Evolutionary conservation across 108 stramenopile species (phyloP), one percentile per base, ranked within the genome.

Genomic region (Cyclostephanos tholiformis): DNA sequence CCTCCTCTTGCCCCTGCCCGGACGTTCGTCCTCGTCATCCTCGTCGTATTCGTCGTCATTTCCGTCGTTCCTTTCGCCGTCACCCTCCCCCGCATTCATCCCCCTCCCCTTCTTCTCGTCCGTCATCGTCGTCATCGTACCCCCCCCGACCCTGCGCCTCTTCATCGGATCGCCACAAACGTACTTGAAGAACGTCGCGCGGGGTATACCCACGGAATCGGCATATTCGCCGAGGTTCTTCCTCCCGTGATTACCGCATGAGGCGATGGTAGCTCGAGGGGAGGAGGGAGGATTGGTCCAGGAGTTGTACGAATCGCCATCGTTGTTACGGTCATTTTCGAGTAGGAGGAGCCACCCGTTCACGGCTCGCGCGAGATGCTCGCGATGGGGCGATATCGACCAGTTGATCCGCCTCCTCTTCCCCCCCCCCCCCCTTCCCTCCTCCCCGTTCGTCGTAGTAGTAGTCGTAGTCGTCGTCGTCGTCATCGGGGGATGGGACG

Each of bases 321-420:
- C 9, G 41, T 1, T 1, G 41, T 1, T 12, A 1, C 3, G 3
- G 16, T 3, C 44, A 14, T n/a, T n/a, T n/a, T 38, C 55, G 25
- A 35, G 16, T 17, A 22, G n/a, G 26, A 16, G 19, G 29, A 49
- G 32, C 69, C 69, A 70, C 30, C 48, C 69, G 41, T 25, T 0
- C 9, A 70, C 26, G 26, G 59, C 44, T 5, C 2, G 11, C 6
- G 58, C 26, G 2, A 70, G 57, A 3, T n/a, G 41, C 46, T 70
- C 58, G 3, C 58, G 57, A n/a, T 70, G 69, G 16, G 69, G 69
- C 19, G 69, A 49, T 48, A 44, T 55, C 29, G 57, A 38, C 69
- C 69, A 70, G 69, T 70, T 70, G 39, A 46, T 70, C 6, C 69
- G 39, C 27, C 35, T 11, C 38, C 17, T 53, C 50, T 58, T 70